Conservation (phyloP, 1,284 basidiomycete species). For the Austroboletus novae-zelandiae region DNA sequence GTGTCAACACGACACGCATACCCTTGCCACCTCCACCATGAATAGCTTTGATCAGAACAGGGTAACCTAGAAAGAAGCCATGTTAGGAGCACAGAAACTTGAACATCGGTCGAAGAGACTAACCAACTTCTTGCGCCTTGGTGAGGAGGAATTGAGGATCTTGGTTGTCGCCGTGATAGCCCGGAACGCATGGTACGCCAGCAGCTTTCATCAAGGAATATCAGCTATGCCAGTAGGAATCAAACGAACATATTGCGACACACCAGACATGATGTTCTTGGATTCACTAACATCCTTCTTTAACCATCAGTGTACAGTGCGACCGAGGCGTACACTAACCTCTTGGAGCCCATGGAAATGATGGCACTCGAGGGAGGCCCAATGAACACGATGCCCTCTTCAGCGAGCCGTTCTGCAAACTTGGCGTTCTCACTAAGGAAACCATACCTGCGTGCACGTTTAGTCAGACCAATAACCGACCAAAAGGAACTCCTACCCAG, state of each 20-base stretch:
- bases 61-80: constrained; percentile 58
- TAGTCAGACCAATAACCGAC: neutral
- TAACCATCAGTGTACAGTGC: neutral
- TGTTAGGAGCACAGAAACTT: neutral
- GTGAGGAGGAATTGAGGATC: constrained; percentile 59
- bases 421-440: constrained; percentile 92
- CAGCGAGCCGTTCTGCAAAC: constrained; percentile 83
- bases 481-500: constrained; percentile 50
- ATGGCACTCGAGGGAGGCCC: constrained; percentile 94
- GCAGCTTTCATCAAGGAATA: constrained; percentile 52
- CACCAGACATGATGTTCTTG: constrained; percentile 88
- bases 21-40: constrained; percentile 97
- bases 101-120: neutral
- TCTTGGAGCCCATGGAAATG: constrained; percentile 91
- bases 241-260: constrained; percentile 15
- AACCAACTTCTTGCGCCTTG: constrained; percentile 75
- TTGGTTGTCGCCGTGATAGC: constrained; percentile 82
- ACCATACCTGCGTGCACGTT: constrained; percentile 60
- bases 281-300: constrained; percentile 55
- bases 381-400: constrained; percentile 92
- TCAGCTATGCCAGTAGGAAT: constrained; percentile 2
- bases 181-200: constrained; percentile 91
- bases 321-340: constrained; percentile 33
- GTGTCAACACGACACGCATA: constrained; percentile 82
- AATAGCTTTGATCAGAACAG: constrained; percentile 92